Conservation (phyloP, 495 filamentous ascomycete genomes). For the Neurospora cerealis region DNA sequence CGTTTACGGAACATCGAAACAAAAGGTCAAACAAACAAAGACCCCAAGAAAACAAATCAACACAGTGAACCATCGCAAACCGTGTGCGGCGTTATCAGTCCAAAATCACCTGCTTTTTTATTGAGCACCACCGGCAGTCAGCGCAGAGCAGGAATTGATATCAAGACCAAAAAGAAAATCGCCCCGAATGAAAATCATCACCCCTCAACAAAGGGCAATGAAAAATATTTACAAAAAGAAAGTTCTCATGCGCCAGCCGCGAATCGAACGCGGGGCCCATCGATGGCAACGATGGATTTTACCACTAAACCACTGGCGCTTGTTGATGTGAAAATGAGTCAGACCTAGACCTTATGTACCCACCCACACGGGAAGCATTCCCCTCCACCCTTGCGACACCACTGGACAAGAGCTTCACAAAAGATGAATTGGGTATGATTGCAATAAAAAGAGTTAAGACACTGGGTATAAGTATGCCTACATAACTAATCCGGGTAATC, state of each 20-base stretch:
- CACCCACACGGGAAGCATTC: too few relatives aligned
- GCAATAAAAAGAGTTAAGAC: not conserved
- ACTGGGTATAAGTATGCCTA: not conserved
- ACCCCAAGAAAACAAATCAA: too few relatives aligned
- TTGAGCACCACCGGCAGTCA: not conserved
- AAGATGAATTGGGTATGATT: not conserved
- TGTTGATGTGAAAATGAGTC: not conserved
- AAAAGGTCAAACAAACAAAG: not conserved
- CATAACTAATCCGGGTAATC: not conserved
- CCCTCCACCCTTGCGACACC: not conserved
- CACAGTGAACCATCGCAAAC: too few relatives aligned
- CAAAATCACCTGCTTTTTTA: not conserved
- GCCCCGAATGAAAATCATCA: not conserved
- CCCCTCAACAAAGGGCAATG: not conserved
- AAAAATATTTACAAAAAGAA: not conserved
- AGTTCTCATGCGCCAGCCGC: not conserved
- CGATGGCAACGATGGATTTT: not conserved
- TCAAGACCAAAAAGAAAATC: not conserved
- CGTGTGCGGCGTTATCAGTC: not conserved
- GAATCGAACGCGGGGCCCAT: not conserved
- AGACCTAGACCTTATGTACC: not conserved
- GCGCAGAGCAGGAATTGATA: too few relatives aligned
- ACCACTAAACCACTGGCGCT: not conserved
- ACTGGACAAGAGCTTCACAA: not conserved
- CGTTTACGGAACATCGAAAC: not conserved